Evolutionary conservation across 2,329 filamentous ascomycete species (phyloP), one percentile per base, ranked within the genome.

Genomic region (Ceratocystiopsis minuta): DNA sequence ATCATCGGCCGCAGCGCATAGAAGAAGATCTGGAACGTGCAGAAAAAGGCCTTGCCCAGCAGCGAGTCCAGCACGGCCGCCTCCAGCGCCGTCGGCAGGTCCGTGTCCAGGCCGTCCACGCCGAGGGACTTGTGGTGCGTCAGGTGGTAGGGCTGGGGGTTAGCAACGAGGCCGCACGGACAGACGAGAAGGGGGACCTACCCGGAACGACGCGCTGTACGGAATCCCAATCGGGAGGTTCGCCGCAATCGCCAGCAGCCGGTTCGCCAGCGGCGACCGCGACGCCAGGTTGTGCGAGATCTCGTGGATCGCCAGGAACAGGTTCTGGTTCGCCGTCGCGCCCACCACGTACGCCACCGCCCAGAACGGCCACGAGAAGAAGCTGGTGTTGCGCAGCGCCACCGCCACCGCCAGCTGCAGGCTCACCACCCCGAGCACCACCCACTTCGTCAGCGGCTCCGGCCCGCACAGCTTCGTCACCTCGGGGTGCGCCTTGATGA

Each of bases 111-210:
- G 43, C 90, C 90, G 54, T 94, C 84, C 40, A 98, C 88, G 47
- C 90, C 90, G 41, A 98, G 80, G 34, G 87, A 94, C 67, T 98
- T 98, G 73, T 98, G 90, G 64, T 98, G 90, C 2, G 90, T 98
- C 35, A 98, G 76, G 58, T 98, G 90, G 67, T 98, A 98, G 5
- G 90, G 90, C 72, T 85, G 50, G 40, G 32, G 1, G 15, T 11
- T n/a, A 40, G 11, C 33, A 18, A 16, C 3, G 31, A 39, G 18
- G 6, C 14, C 31, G n/a, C 4, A 36, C 14, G 34, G 10, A 4
- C 4, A 11, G 24, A 13, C 24, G 4, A 13, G 15, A 32, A 41
- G 13, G 20, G 34, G 15, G n/a, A 32, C 73, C 40, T 65, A 85
- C 80, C 55, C 90, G 72, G 66, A 98, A 98, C 0, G 86, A 88